Evolutionary conservation across 2,329 filamentous ascomycete genomes (phyloP).

Genomic region (Diaporthe humulicola): DNA sequence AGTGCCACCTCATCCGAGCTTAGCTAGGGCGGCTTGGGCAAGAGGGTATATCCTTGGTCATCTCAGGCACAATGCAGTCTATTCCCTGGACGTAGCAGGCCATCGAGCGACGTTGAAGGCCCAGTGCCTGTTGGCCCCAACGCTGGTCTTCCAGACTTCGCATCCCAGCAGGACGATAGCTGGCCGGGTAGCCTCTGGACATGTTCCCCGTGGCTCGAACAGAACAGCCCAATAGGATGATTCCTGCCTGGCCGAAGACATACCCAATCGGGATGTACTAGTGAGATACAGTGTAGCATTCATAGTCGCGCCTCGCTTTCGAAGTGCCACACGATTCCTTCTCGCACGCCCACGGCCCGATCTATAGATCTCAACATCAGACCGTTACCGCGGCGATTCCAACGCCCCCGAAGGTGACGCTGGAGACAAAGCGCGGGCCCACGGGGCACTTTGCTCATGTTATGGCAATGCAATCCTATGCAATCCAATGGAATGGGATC

Average conservation of each 20-base stretch:
- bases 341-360: not conserved
- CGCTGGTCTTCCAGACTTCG: not conserved
- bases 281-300: not conserved
- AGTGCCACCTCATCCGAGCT: not conserved
- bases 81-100: not conserved
- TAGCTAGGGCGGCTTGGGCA: not conserved
- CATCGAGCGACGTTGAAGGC: not conserved
- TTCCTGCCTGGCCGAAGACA: not conserved
- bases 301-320: not conserved
- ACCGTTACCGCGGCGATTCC: conserved; percentile 10
- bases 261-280: not conserved
- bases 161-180: not conserved
- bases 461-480: not conserved
- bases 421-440: conserved; percentile 17
- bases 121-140: not conserved
- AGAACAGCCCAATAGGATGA: not conserved
- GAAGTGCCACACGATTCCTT: not conserved
- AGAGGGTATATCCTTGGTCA: conserved; percentile 22
- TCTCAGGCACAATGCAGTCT: conserved; percentile 10
- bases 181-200: not conserved
- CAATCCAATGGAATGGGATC: not conserved
- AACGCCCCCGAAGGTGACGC: not conserved
- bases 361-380: conserved; percentile 29
- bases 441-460: not conserved
- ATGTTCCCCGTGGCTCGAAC: not conserved